Evolutionary conservation across 208 protist genomes (phyloP).

Genomic region (Wallacemonas sp.): DNA sequence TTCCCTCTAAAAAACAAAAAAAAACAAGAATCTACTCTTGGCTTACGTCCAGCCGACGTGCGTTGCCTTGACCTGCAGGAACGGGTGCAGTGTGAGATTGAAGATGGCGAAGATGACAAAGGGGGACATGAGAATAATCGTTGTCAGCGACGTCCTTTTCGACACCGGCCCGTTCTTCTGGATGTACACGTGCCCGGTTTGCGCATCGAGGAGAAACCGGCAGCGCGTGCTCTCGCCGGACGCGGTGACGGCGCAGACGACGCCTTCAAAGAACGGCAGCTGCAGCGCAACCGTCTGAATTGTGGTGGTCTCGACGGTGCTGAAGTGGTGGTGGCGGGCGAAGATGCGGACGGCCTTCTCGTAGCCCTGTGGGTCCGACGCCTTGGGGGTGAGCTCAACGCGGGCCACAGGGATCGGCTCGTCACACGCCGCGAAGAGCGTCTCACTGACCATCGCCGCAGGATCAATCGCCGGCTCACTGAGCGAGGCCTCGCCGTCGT

Average conservation of each 20-base stretch:
- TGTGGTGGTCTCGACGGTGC: background rate
- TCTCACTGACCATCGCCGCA: background rate
- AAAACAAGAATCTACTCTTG: no score
- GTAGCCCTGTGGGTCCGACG: background rate
- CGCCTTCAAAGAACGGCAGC: slow-evolving; percentile 2
- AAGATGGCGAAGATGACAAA: background rate
- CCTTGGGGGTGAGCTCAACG: background rate
- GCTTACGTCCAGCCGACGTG: background rate
- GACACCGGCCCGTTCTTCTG: background rate
- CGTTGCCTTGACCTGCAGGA: background rate
- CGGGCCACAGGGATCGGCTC: background rate
- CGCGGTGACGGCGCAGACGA: background rate
- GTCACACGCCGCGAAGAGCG: slow-evolving; percentile 4
- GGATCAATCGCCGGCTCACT: background rate
- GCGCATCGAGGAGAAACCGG: slow-evolving; percentile 40
- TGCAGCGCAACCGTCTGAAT: background rate
- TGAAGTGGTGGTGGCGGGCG: background rate
- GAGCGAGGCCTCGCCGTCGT: no score
- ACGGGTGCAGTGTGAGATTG: background rate
- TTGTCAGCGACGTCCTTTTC: background rate
- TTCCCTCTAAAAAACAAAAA: no score
- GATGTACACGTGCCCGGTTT: slow-evolving; percentile 27
- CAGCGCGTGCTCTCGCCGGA: background rate
- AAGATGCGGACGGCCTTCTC: slow-evolving; percentile 2
- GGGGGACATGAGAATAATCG: background rate